These are phyloP conservation scores for Suillus subluteus DNA, from an alignment of 768 basidiomycete genomes.

Conservation along the genomic window DNA sequence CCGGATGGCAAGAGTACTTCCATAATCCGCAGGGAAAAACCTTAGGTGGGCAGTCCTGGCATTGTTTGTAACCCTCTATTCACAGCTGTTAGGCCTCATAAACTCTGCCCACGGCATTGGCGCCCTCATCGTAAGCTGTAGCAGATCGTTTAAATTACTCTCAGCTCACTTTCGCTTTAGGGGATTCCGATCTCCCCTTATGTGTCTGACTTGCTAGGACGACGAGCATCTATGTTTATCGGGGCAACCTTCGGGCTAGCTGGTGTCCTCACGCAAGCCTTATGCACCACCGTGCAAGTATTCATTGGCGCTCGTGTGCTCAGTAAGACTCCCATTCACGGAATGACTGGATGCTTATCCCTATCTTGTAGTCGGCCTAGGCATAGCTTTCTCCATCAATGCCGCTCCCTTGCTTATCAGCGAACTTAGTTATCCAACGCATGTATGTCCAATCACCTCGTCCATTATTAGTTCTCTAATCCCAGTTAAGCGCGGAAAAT, in stretches of 20 bases:
- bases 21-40: slow-evolving; percentile 51
- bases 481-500: slow-evolving; percentile 47
- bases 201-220: slow-evolving; percentile 63
- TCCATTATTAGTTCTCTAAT: neutral
- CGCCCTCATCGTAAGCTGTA: slow-evolving; percentile 45
- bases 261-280: slow-evolving; percentile 60
- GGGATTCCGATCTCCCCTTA: slow-evolving; percentile 66
- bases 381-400: slow-evolving; percentile 62
- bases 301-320: slow-evolving; percentile 63
- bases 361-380: slow-evolving; percentile 56
- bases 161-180: slow-evolving; percentile 28
- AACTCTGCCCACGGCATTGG: slow-evolving; percentile 69
- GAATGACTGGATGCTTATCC: neutral
- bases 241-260: slow-evolving; percentile 67
- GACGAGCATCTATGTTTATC: slow-evolving; percentile 59
- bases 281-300: slow-evolving; percentile 47
- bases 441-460: slow-evolving; percentile 41
- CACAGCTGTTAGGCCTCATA: slow-evolving; percentile 51
- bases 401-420: slow-evolving; percentile 66
- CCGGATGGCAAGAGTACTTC: slow-evolving; percentile 64
- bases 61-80: neutral
- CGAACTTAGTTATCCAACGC: slow-evolving; percentile 73
- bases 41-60: slow-evolving; percentile 41
- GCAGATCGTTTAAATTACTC: neutral
- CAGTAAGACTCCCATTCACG: slow-evolving; percentile 5